phyloP scores from a whole-genome alignment of 129 eudicot genomes.

The Kitagawia praeruptora region DNA sequence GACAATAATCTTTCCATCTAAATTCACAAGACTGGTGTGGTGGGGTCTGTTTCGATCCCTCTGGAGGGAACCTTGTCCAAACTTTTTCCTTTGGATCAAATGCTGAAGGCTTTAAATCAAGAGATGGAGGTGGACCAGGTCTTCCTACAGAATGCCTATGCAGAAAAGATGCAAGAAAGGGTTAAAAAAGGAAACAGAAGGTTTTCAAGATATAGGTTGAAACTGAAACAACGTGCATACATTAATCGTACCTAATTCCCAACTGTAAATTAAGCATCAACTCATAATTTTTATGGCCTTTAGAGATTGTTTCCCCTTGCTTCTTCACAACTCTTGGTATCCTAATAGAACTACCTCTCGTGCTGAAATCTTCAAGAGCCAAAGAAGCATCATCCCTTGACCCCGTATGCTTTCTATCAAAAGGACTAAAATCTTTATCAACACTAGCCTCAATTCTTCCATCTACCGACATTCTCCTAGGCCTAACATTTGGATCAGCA shows the following conservation, averaged over 20 bases:
- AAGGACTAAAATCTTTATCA: conserved; percentile 17
- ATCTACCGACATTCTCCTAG: conserved; percentile 78
- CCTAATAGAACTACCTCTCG: conserved; percentile 31
- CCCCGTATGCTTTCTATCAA: neutral
- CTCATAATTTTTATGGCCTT: conserved; percentile 58
- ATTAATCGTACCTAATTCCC: conserved; percentile 41
- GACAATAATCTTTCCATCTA: conserved; percentile 65
- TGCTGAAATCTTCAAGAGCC: conserved; percentile 23
- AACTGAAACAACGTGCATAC: neutral
- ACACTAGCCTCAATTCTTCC: conserved; percentile 52
- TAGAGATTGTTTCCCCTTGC: conserved; percentile 44
- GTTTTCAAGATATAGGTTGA: neutral
- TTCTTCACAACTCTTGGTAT: conserved; percentile 44
- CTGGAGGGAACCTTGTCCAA: conserved; percentile 57
- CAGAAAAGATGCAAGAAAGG: neutral
- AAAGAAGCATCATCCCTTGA: conserved; percentile 11
- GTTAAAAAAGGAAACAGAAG: neutral
- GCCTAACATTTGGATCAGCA: conserved; percentile 34
- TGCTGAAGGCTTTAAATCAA: conserved; percentile 34
- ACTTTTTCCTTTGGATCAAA: conserved; percentile 61
- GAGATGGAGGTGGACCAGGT: conserved; percentile 22
- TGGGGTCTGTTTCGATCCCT: conserved; percentile 54
- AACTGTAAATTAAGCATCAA: conserved; percentile 54
- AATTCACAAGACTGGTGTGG: conserved; percentile 58
- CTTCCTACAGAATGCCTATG: conserved; percentile 53